A percentile compares a stretch with the other conserved stretches of the same genome.
Evolutionary conservation across 1,139 yeast species (phyloP).

Genomic region (Geotrichum klebahnii): DNA sequence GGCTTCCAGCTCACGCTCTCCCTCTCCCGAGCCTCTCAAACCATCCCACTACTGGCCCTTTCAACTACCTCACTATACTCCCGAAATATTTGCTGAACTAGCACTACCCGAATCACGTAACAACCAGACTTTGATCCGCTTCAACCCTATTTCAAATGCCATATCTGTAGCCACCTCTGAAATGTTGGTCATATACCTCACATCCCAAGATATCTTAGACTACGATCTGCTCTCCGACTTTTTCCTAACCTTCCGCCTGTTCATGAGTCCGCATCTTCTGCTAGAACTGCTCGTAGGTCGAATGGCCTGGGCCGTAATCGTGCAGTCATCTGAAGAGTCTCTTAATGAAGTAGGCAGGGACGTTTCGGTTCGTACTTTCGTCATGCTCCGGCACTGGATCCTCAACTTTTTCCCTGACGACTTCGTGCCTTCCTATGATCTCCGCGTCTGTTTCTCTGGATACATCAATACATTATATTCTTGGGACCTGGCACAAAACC

Average conservation of each 20-base stretch:
- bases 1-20: no score
- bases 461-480: constrained; percentile 34
- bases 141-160: constrained; percentile 5
- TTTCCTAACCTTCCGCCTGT: constrained; percentile 75
- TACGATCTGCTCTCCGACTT: constrained; percentile 79
- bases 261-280: constrained; percentile 54
- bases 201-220: constrained; percentile 75
- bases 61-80: constrained; percentile 5
- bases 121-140: constrained; percentile 13
- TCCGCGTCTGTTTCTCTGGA: constrained; percentile 35
- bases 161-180: constrained; percentile 29
- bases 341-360: constrained; percentile 53
- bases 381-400: constrained; percentile 83
- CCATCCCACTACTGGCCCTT: constrained; percentile 17
- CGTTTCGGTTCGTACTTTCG: constrained; percentile 79
- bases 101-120: constrained; percentile 11
- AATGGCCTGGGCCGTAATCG: constrained; percentile 62
- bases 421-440: constrained; percentile 38
- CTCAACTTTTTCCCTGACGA: constrained; percentile 48
- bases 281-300: constrained; percentile 61
- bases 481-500: constrained; percentile 31
- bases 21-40: no score
- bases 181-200: constrained; percentile 66
- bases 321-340: constrained; percentile 35
- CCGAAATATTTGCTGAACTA: constrained; percentile 10